Evolutionary conservation across 371 early-diverging fungal genomes (phyloP).

Genomic region (Sporodiniella umbellata): DNA sequence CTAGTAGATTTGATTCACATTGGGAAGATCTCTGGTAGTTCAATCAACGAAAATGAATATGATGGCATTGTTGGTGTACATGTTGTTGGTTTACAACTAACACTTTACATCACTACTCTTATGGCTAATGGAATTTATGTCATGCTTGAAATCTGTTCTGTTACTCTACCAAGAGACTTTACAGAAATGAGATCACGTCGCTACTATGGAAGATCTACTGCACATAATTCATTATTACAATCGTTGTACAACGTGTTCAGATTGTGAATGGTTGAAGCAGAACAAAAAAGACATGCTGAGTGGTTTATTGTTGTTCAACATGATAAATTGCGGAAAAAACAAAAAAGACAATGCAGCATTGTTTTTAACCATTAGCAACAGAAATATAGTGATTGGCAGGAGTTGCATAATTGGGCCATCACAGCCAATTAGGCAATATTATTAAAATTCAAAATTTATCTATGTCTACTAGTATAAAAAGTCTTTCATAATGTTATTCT

Average conservation of each 20-base stretch:
- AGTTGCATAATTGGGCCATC: too few species aligned
- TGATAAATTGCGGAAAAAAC: not conserved
- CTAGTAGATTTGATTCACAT: too few species aligned
- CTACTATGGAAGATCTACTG: slow-evolving; percentile 2
- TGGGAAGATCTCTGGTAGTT: slow-evolving; percentile 5
- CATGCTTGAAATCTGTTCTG: not conserved
- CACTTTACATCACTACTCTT: not conserved
- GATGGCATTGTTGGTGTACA: slow-evolving; percentile 14
- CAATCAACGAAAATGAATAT: slow-evolving; percentile 6
- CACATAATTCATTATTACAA: not conserved
- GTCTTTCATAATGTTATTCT: too few species aligned
- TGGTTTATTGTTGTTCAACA: not conserved
- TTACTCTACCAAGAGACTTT: slow-evolving; percentile 3
- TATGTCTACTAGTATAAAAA: too few species aligned
- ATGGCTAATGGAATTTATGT: not conserved
- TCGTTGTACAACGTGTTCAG: not conserved
- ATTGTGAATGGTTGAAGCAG: not conserved
- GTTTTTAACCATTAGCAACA: not conserved
- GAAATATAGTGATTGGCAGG: too few species aligned
- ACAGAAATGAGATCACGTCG: not conserved
- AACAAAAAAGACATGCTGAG: not conserved
- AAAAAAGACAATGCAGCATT: not conserved
- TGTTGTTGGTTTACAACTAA: slow-evolving; percentile 2
- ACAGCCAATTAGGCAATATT: too few species aligned
- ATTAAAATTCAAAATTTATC: too few species aligned